phyloP scores from a whole-genome alignment of 352 stramenopile species.

The Phytophthora fragariae region DNA sequence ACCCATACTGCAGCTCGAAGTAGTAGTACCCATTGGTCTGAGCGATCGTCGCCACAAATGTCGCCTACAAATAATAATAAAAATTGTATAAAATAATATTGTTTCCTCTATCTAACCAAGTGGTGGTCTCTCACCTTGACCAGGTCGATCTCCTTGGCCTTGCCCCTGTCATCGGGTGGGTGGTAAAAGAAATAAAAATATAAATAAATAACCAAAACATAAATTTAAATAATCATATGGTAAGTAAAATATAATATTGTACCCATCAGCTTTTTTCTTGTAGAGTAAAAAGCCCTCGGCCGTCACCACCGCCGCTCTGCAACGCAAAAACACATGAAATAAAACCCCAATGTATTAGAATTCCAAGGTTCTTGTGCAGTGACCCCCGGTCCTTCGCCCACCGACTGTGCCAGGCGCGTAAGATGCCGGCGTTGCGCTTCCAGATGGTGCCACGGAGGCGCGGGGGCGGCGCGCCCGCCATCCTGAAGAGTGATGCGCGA shows the following conservation, averaged over 20 bases:
- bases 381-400: slow-evolving; percentile 12
- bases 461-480: slow-evolving; percentile 33
- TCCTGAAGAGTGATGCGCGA: background rate
- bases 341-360: slow-evolving; percentile 5
- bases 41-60: slow-evolving; percentile 49
- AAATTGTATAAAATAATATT: slow-evolving; percentile 5
- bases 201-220: background rate
- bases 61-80: slow-evolving; percentile 32
- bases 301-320: slow-evolving; percentile 58
- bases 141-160: slow-evolving; percentile 75
- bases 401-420: slow-evolving; percentile 71
- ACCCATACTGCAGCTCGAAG: slow-evolving; percentile 61
- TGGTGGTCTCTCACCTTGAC: slow-evolving; percentile 55
- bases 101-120: background rate
- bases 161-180: slow-evolving; percentile 36
- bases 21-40: slow-evolving; percentile 64
- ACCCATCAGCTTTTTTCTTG: slow-evolving; percentile 71
- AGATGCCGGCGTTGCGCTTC: slow-evolving; percentile 74
- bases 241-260: slow-evolving; percentile 4
- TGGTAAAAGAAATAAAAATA: slow-evolving; percentile 3
- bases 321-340: background rate
- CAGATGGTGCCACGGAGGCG: slow-evolving; percentile 58
- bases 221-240: slow-evolving; percentile 4
- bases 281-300: slow-evolving; percentile 73
- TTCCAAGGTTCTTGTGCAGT: background rate